Base-by-base conservation (phyloP, 106 monocot genomes). In the Ottelia alismoides region DNA sequence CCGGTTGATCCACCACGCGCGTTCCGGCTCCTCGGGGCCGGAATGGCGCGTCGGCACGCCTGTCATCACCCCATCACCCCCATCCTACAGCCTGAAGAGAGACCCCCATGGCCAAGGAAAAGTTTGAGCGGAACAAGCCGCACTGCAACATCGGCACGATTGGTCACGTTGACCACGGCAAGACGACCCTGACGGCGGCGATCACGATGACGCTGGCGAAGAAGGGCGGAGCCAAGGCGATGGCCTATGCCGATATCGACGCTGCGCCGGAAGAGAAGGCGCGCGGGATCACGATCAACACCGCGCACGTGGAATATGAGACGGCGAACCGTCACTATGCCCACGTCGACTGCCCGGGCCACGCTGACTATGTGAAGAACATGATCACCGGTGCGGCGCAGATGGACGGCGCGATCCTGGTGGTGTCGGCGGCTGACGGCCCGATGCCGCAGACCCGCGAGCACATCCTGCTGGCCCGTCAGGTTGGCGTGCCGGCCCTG, bases 351-450 rank as follows among this genome's bases (percentile, higher is more conserved):
- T 84, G 84, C 65, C 84, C 84, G 14, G 84, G 84, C 2, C 83
- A 83, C 62, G 83, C 83, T 3, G 83, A 83, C 49, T 84, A 90
- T 22, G 83, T 90, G 32, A 90, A 84, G 83, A 90, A 90, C 52
- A 90, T 90, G 84, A 90, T 90, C 56, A 90, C 84, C 43, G 83
- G 89, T 22, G 89, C 89, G 1, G 89, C 84, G 17, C 87, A 87
- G 73, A 84, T 84, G 87, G 84, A 84, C 52, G 84, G 84, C n/a
- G 84, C 84, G n/a, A 84, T 84, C 48, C 74, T 84, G 47, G 87
- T 88, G 10, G 78, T 78, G 3, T 88, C 87, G 31, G 87, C 74
- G 24, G 74, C 87, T 10, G 84, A 85, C 57, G 84, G 84, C 14
- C 84, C 84, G 35, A 85, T 85, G 84, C 84, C 84, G 16, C 79